These are phyloP conservation scores for Erucastrum elatum DNA, from an alignment of 345 rosid genomes.

Conservation along the genomic window DNA sequence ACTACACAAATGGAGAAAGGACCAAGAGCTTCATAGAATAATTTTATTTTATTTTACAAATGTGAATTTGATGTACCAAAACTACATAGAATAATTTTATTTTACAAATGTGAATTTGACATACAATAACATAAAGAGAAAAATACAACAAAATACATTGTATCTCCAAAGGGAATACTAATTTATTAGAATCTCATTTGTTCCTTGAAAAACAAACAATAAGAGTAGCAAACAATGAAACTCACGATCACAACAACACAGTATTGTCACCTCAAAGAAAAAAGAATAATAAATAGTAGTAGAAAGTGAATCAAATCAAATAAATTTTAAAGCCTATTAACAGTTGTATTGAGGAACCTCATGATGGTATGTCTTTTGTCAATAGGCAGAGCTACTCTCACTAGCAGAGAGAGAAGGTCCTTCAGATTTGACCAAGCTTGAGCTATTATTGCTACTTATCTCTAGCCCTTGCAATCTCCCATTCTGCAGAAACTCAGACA, in stretches of 20 bases:
- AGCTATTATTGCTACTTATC: conserved; percentile 48
- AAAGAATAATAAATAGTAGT: conserved; percentile 11
- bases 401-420: conserved; percentile 63
- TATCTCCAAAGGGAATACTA: not conserved
- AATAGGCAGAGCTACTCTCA: conserved; percentile 65
- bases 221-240: conserved; percentile 12
- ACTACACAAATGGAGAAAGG: not conserved
- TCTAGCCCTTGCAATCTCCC: conserved; percentile 59
- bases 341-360: not conserved
- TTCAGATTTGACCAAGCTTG: conserved; percentile 57
- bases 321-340: conserved; percentile 16
- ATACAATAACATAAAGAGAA: too few relatives aligned
- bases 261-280: not conserved
- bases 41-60: too few relatives aligned
- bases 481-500: conserved; percentile 46
- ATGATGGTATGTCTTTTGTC: conserved; percentile 22
- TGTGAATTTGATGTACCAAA: too few relatives aligned
- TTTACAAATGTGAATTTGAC: too few relatives aligned
- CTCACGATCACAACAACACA: conserved; percentile 18
- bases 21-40: too few relatives aligned
- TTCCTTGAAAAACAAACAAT: conserved; percentile 36
- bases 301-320: conserved; percentile 11
- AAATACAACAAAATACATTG: too few relatives aligned
- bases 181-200: conserved; percentile 14
- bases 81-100: too few relatives aligned